Conservation (phyloP, 2,329 filamentous ascomycete genomes). For the Phialocephala subalpina region DNA sequence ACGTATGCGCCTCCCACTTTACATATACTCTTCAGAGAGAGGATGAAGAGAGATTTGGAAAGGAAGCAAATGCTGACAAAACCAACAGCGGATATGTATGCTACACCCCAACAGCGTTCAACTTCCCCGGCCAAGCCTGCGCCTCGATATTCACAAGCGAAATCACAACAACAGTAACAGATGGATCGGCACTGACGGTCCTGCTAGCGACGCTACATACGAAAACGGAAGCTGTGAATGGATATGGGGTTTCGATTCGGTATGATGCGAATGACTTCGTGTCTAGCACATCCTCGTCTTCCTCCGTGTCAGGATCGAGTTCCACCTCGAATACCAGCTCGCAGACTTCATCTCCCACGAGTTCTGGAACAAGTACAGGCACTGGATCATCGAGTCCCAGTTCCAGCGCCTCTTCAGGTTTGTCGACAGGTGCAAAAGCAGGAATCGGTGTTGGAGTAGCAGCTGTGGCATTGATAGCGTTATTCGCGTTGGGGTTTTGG, state of each 20-base stretch:
- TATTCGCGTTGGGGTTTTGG: not conserved
- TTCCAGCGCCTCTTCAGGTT: not conserved
- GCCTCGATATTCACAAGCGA: slow-evolving; percentile 11
- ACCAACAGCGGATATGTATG: slow-evolving; percentile 16
- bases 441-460: not conserved
- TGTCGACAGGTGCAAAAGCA: not conserved
- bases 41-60: not conserved
- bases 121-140: slow-evolving; percentile 20
- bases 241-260: slow-evolving; percentile 17
- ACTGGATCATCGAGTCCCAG: too few relatives aligned
- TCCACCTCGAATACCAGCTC: not conserved
- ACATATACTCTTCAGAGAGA: too few relatives aligned
- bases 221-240: slow-evolving; percentile 18
- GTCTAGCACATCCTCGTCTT: not conserved
- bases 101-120: slow-evolving; percentile 12
- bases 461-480: not conserved
- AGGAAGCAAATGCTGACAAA: not conserved
- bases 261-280: slow-evolving; percentile 15
- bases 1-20: too few relatives aligned
- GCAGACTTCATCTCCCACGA: not conserved
- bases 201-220: slow-evolving; percentile 7
- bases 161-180: slow-evolving; percentile 10
- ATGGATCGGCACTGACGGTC: not conserved
- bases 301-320: not conserved
- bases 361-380: not conserved